Conservation (phyloP, 2,329 filamentous ascomycete genomes). For the Pseudogymnoascus sp. region DNA sequence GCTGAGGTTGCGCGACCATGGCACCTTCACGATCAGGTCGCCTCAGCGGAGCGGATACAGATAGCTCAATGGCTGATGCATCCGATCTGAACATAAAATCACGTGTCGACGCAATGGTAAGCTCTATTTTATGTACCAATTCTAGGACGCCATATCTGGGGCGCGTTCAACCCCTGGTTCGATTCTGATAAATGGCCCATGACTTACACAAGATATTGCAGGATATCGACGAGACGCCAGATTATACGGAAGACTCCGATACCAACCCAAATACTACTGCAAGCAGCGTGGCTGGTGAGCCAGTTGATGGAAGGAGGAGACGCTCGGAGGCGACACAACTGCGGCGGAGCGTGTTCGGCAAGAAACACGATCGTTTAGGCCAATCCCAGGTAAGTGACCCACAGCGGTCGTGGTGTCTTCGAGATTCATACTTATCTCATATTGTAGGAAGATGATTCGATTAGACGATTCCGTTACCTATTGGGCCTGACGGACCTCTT, state of each 20-base stretch:
- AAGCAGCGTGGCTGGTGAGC: conserved; percentile 79
- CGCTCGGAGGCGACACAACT: conserved; percentile 82
- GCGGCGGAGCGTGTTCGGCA: conserved; percentile 85
- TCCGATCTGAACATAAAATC: conserved; percentile 32
- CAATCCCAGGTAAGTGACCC: conserved; percentile 68
- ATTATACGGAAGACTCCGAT: conserved; percentile 59
- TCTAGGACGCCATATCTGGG: not conserved
- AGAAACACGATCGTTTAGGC: conserved; percentile 85
- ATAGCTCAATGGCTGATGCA: conserved; percentile 57
- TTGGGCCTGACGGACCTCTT: conserved; percentile 93
- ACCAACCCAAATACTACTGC: conserved; percentile 63
- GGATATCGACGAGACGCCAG: conserved; percentile 58
- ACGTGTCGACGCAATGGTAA: conserved; percentile 29
- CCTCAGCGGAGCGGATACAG: conserved; percentile 39
- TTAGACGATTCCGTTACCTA: conserved; percentile 88
- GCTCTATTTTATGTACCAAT: conserved; percentile 10
- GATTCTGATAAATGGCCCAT: conserved; percentile 1
- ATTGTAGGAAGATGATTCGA: conserved; percentile 79
- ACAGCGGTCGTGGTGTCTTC: not conserved
- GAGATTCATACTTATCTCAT: not conserved
- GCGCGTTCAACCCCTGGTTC: not conserved
- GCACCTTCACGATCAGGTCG: conserved; percentile 45
- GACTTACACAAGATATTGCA: conserved; percentile 23
- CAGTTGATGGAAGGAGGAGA: conserved; percentile 70
- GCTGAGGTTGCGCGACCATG: conserved; percentile 38